Conservation (phyloP, 2,329 filamentous ascomycete species). For the Pestalotiopsis sp. region DNA sequence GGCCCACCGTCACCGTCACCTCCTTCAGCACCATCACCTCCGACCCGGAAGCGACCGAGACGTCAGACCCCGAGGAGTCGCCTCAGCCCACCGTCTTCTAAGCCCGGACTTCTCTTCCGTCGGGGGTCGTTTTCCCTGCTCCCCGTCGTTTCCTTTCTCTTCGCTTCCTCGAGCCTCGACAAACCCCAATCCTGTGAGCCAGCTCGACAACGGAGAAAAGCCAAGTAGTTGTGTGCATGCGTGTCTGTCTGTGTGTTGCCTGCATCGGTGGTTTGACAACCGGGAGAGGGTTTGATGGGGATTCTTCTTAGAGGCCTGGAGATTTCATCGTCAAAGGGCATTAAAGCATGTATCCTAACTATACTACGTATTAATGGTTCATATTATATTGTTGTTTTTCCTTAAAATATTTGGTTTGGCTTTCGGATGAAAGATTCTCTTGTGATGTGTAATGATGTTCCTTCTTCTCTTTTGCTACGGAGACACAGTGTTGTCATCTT, state of each 20-base stretch:
- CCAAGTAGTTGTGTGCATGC: not conserved
- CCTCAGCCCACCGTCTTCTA: not conserved
- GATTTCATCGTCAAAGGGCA: not conserved
- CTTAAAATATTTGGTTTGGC: too few relatives aligned
- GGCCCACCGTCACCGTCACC: not conserved
- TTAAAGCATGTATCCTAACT: not conserved
- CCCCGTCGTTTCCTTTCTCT: not conserved
- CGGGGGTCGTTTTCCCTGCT: not conserved
- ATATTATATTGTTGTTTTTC: not conserved
- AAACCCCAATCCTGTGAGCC: too few relatives aligned
- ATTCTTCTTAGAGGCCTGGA: not conserved
- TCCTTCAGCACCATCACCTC: not conserved
- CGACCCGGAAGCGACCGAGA: too few relatives aligned
- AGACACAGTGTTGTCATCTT: too few relatives aligned
- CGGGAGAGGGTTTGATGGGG: not conserved
- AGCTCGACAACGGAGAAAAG: too few relatives aligned
- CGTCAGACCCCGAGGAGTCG: too few relatives aligned
- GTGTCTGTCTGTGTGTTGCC: not conserved
- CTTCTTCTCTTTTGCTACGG: too few relatives aligned
- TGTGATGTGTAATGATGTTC: too few relatives aligned
- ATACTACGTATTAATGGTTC: constrained; percentile 2
- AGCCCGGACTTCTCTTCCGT: not conserved
- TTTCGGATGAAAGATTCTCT: too few relatives aligned
- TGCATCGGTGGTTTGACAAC: not conserved
- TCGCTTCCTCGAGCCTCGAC: not conserved